Base-by-base conservation (phyloP, 78 protist genomes). In the Dictyostelium brefeldianum region DNA sequence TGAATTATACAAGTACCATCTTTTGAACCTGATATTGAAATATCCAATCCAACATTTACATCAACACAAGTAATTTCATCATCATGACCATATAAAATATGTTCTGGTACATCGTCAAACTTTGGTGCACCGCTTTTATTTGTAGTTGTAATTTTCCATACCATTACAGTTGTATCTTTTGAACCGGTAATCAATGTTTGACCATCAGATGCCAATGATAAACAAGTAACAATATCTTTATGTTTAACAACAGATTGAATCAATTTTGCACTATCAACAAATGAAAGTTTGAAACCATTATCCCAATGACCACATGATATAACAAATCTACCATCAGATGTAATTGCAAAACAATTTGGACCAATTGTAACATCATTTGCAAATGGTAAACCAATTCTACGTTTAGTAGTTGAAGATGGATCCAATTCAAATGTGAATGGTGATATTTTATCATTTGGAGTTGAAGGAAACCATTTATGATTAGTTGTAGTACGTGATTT, bases 101-200 rank as follows among this genome's bases (percentile, higher is more conserved):
- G 84, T 6, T 41, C 53, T 27, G 93, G 93, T 1, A 87, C 84
- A 29, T 77, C 80, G 12, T 59, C 83, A 31, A 87, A 77, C 51
- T 31, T 74, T 1, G 93, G 93, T 25, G 79, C 64, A 54, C 94
- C 87, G 43, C 83, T 89, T 46, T 74, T 90, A 53, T 75, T 51
- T n/a, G 67, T 41, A 15, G 57, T 31, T 4, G 50, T 11, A 47
- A 90, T 47, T 18, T 67, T 90, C 98, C 98, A 98, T n/a, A 98
- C 94, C 91, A 96, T 79, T 11, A 94, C 75, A 3, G 98, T 94
- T 9, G 98, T 96, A 90, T 98, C 99, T 41, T 70, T 67, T 17
- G 98, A 90, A 4, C 98, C 99, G 8, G 99, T 96, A 43, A 98
- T 95, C 17, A 98, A 91, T 9, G 87, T 89, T 57, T 65, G 77